Base-by-base conservation (phyloP, 1,284 basidiomycete genomes). In the Naganishia sp. region DNA sequence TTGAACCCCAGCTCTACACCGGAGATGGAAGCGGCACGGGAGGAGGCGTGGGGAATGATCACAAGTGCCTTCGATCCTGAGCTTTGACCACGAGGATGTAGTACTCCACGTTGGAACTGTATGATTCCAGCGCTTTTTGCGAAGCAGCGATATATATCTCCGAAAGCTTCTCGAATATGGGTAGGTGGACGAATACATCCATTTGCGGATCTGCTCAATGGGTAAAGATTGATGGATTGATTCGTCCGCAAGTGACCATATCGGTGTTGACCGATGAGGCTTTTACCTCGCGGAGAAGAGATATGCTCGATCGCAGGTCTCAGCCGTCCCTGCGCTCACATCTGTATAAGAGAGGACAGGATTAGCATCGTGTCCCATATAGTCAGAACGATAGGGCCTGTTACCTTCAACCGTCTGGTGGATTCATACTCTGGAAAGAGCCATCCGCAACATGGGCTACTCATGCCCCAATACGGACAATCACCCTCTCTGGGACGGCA, bases 401-500 rank as follows among this genome's bases (percentile, higher is more conserved):
- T 15, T 48, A 18, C 5, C 21, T 39, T 39, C 45, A 21, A 33
- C 21, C 46, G n/a, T 39, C 11, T 7, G 36, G 13, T 39, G 28
- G 28, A 28, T 3, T 3, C 28, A 39, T 39, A 39, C 13, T 13
- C 36, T 39, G 36, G 36, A 23, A 7, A 16, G 33, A 54, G 16
- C 15, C 13, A n/a, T 16, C n/a, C 11, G 18, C 23, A 10, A 44
- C 28, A 61, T 50, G 57, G 48, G 45, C 6, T 50, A 42, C 23
- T 39, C 46, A 36, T 61, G 57, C 36, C 49, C 57, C 1, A 42
- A 52, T 49, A 50, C 57, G 36, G 33, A 42, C n/a, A 16, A 16
- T 11, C 31, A 61, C 25, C 65, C 57, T 11, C 48, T 79, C 2
- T 82, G 80, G 80, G 75, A 81, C 66, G 81, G 80, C n/a, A 65